Evolutionary conservation across 352 stramenopile genomes (phyloP).

Genomic region (Thalassiosira mediterranea): DNA sequence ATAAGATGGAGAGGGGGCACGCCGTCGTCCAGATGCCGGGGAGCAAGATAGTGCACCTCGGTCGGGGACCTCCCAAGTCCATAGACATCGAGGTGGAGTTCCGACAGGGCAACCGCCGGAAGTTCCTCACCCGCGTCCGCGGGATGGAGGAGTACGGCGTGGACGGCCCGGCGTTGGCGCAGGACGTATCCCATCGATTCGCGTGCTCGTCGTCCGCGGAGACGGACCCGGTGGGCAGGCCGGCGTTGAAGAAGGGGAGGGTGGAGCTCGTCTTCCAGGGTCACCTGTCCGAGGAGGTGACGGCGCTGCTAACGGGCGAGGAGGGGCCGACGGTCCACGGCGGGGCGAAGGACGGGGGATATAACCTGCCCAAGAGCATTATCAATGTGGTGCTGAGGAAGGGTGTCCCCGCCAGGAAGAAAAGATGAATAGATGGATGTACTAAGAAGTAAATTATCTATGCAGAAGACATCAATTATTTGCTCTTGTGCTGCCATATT

Average conservation of each 20-base stretch:
- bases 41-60: constrained; percentile 61
- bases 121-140: constrained; percentile 71
- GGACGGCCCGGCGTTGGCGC: constrained; percentile 51
- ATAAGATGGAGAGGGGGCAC: constrained; percentile 64
- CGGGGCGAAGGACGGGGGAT: constrained; percentile 62
- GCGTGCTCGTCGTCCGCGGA: constrained; percentile 64
- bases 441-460: too few relatives aligned
- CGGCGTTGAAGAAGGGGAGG: constrained; percentile 62
- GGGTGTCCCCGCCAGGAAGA: constrained; percentile 70
- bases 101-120: constrained; percentile 55
- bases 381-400: constrained; percentile 70
- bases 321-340: constrained; percentile 68
- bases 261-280: constrained; percentile 77
- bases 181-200: constrained; percentile 72
- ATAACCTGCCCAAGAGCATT: constrained; percentile 61
- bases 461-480: too few relatives aligned
- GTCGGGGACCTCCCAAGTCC: constrained; percentile 53
- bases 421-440: constrained; percentile 30
- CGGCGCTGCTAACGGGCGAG: constrained; percentile 72
- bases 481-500: too few relatives aligned
- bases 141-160: constrained; percentile 76
- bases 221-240: constrained; percentile 47
- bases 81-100: constrained; percentile 75
- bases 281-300: constrained; percentile 70
- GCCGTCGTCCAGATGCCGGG: constrained; percentile 79